Evolutionary conservation across 2,329 filamentous ascomycete genomes (phyloP).

Genomic region (Penicillium sp.): DNA sequence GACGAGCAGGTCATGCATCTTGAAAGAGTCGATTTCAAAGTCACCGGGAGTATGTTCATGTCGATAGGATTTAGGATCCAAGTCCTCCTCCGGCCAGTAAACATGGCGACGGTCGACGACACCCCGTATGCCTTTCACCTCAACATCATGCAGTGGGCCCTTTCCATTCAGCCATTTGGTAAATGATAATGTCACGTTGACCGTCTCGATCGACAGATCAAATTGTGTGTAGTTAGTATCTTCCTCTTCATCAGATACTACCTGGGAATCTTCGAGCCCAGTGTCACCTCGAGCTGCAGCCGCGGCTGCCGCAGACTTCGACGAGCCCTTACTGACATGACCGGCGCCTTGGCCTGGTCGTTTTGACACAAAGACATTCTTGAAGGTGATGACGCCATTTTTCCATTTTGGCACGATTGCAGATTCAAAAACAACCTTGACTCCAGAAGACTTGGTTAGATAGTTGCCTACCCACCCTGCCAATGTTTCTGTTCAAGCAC

Average conservation of each 20-base stretch:
- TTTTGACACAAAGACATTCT: constrained; percentile 90
- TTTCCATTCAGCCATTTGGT: constrained; percentile 99
- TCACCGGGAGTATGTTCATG: constrained; percentile 84
- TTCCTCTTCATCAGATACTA: constrained; percentile 49
- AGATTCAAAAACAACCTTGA: constrained; percentile 93
- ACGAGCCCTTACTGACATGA: constrained; percentile 86
- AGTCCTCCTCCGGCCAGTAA: constrained; percentile 56
- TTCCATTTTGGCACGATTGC: constrained; percentile 95
- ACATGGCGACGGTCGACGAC: constrained; percentile 85
- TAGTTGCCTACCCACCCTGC: constrained; percentile 93
- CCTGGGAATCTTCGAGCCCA: constrained; percentile 34
- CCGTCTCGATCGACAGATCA: constrained; percentile 84
- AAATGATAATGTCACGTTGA: constrained; percentile 93
- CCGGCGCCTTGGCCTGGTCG: constrained; percentile 72
- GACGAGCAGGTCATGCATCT: constrained; percentile 83
- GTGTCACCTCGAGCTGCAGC: constrained; percentile 51
- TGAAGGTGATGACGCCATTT: constrained; percentile 89
- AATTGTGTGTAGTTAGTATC: constrained; percentile 98
- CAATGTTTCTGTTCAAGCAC: constrained; percentile 61
- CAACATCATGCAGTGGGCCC: constrained; percentile 80
- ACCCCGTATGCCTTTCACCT: constrained; percentile 84
- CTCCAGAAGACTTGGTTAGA: constrained; percentile 80
- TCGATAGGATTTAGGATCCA: constrained; percentile 78
- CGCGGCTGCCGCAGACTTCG: constrained; percentile 69
- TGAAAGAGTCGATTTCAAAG: constrained; percentile 95